These are phyloP conservation scores for Syzygium oleosum DNA, from an alignment of 345 rosid species.

Conservation along the genomic window DNA sequence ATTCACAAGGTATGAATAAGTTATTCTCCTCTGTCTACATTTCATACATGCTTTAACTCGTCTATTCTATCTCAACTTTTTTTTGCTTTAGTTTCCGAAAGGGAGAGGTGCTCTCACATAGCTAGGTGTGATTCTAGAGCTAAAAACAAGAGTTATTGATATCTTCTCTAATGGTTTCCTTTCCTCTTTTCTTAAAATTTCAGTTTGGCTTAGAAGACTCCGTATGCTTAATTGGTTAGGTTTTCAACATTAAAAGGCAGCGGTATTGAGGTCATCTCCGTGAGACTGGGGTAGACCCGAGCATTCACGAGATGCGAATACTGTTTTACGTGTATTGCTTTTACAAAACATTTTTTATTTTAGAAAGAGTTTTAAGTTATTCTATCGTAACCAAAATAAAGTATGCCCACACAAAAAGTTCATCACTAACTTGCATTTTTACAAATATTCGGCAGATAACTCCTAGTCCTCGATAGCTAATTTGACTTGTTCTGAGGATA, in stretches of 20 bases:
- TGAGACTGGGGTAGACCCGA: neutral
- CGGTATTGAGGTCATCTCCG: neutral
- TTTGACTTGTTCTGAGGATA: neutral
- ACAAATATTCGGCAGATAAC: neutral
- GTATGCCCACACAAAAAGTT: neutral
- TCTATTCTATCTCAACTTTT: neutral
- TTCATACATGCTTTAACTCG: neutral
- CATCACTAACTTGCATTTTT: neutral
- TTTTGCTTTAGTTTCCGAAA: rapidly evolving
- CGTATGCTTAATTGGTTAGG: neutral
- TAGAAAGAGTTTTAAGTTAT: neutral
- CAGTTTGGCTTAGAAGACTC: neutral
- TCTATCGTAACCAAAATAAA: neutral
- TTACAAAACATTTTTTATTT: neutral
- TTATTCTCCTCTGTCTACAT: neutral
- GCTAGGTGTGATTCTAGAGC: neutral
- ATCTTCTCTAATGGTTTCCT: neutral
- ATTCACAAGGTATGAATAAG: neutral
- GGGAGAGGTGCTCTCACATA: neutral
- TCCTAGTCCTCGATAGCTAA: neutral
- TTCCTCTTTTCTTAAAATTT: neutral
- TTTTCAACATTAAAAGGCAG: neutral
- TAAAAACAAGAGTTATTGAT: neutral
- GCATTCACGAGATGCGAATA: neutral
- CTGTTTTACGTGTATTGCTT: neutral